Evolutionary conservation across 495 filamentous ascomycete species (phyloP), one percentile per base, ranked within the genome.

Genomic region (Penicillium angulare): DNA sequence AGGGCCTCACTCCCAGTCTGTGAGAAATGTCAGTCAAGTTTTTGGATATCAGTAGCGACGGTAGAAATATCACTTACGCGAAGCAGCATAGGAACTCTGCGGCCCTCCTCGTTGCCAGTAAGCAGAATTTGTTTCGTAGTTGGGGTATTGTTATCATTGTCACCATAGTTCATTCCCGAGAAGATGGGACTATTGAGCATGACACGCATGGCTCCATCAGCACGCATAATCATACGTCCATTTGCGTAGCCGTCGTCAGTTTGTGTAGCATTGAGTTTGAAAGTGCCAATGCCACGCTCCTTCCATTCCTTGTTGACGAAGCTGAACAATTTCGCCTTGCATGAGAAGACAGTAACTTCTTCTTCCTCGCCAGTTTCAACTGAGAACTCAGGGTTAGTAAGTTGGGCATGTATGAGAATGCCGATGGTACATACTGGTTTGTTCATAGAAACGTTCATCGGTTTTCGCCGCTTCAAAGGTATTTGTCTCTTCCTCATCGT

Each of bases 161-260:
- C 83, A 24, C 87, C 82, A 57, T 88, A 84, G 29, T 79, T 79
- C 80, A 92, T 86, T 5, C 81, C 79, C 56, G 86, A 84, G 39
- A 87, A 80, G 47, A 96, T 73, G 1, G 82, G 79, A 3, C 85
- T 86, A 67, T 96, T 96, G 32, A 96, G 76, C 60, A 93, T 83
- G n/a, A 96, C 85, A n/a, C 89, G 81, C 46, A 86, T 78, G 5
- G 86, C 88, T 33, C 88, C 87, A 53, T 95, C 89, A 35, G 92
- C 89, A 5, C 91, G 83, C 85, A 96, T 90, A 50, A 96, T 80
- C 57, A 96, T 79, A 20, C 91, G 85, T 9, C 82, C 82, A 20
- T 73, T 64, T 50, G 73, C 77, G 8, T 63, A 61, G 10, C 81
- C 78, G 41, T 84, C 77, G 4, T 62, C 60, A 6, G 73, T 65